phyloP scores from a whole-genome alignment of 2,329 filamentous ascomycete species.

The Zalaria obscura region DNA sequence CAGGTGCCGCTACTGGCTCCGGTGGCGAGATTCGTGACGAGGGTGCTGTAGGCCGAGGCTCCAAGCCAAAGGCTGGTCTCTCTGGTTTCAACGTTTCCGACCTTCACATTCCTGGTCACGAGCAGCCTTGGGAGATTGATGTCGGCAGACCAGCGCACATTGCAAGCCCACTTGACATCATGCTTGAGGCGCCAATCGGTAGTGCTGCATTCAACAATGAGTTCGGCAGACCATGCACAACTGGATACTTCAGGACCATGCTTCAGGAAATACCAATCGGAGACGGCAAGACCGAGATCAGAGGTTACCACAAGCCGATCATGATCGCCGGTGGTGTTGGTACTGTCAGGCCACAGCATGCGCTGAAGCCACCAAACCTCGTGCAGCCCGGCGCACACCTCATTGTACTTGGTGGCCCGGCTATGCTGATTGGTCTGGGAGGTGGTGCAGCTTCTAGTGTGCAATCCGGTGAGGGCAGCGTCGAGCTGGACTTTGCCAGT shows the following conservation, averaged over 20 bases:
- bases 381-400: slow-evolving; percentile 82
- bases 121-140: slow-evolving; percentile 80
- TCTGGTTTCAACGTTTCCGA: slow-evolving; percentile 93
- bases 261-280: slow-evolving; percentile 53
- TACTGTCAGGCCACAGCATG: slow-evolving; percentile 79
- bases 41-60: slow-evolving; percentile 84
- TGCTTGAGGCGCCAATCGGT: slow-evolving; percentile 92
- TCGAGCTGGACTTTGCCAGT: slow-evolving; percentile 90
- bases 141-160: slow-evolving; percentile 84
- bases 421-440: slow-evolving; percentile 94
- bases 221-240: slow-evolving; percentile 79
- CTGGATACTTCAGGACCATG: slow-evolving; percentile 84
- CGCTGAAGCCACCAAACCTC: slow-evolving; percentile 65
- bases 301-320: slow-evolving; percentile 96
- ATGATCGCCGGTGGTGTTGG: slow-evolving; percentile 96
- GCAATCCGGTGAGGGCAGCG: slow-evolving; percentile 73
- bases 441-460: slow-evolving; percentile 91
- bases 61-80: slow-evolving; percentile 82
- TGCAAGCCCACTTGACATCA: slow-evolving; percentile 88
- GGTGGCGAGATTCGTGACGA: slow-evolving; percentile 95
- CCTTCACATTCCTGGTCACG: slow-evolving; percentile 70
- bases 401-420: slow-evolving; percentile 85
- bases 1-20: slow-evolving; percentile 86
- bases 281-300: slow-evolving; percentile 52
- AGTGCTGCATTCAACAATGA: slow-evolving; percentile 96